Conservation (phyloP, 1,139 yeast species). For the Petasospora rhodanensis region DNA sequence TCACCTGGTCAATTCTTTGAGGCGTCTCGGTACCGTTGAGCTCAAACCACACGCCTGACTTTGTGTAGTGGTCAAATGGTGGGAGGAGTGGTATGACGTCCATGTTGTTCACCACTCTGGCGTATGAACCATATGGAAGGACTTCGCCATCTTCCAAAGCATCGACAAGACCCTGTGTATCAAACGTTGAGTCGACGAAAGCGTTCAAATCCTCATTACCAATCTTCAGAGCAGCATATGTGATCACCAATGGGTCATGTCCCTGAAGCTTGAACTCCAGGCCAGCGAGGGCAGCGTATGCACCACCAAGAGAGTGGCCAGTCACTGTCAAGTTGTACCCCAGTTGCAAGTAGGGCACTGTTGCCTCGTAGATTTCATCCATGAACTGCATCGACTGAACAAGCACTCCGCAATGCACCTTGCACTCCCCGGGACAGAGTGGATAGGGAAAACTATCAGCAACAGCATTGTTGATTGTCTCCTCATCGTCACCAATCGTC, state of each 20-base stretch:
- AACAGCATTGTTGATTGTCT: conserved; percentile 11
- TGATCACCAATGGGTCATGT: conserved; percentile 45
- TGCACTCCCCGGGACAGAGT: conserved; percentile 42
- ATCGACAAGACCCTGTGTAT: conserved; percentile 29
- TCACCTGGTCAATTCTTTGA: conserved; percentile 38
- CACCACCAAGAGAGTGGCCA: conserved; percentile 78
- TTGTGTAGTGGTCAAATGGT: conserved; percentile 40
- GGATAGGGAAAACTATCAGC: no score
- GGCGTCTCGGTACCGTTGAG: conserved; percentile 43
- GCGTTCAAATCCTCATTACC: conserved; percentile 49
- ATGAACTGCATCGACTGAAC: conserved; percentile 38
- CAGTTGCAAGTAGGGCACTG: conserved; percentile 31
- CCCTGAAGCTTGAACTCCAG: conserved; percentile 53
- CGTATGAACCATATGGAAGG: conserved; percentile 30
- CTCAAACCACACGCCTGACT: conserved; percentile 47
- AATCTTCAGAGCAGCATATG: conserved; percentile 59
- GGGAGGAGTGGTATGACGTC: conserved; percentile 60
- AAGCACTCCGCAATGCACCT: conserved; percentile 54
- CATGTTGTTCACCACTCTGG: conserved; percentile 51
- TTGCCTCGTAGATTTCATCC: conserved; percentile 31
- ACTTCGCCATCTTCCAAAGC: conserved; percentile 31
- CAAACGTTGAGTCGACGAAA: conserved; percentile 48
- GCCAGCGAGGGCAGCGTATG: conserved; percentile 57
- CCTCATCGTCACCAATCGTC: conserved; percentile 1
- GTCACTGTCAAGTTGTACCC: conserved; percentile 49